phyloP scores from a whole-genome alignment of 2,329 filamentous ascomycete species.

The Neocucurbitaria cava region DNA sequence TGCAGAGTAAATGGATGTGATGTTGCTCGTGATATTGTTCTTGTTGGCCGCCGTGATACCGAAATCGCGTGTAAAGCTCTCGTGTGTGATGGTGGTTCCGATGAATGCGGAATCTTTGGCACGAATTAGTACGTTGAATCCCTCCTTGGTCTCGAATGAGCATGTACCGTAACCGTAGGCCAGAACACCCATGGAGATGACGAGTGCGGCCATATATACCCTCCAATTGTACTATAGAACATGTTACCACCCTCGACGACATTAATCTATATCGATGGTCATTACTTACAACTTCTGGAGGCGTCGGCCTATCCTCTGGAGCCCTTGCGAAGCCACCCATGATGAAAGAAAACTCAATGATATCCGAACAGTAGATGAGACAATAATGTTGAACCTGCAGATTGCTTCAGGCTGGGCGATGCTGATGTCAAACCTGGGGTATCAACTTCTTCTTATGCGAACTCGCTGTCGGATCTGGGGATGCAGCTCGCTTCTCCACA shows the following conservation, averaged over 20 bases:
- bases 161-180: slow-evolving; percentile 51
- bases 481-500: slow-evolving; percentile 27
- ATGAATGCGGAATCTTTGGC: slow-evolving; percentile 59
- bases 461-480: not conserved
- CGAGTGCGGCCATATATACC: slow-evolving; percentile 56
- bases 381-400: slow-evolving; percentile 2
- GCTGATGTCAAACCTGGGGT: slow-evolving; percentile 32
- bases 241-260: slow-evolving; percentile 7
- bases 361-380: slow-evolving; percentile 3
- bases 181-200: slow-evolving; percentile 56
- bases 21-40: slow-evolving; percentile 54
- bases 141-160: no score
- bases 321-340: slow-evolving; percentile 54
- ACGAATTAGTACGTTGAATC: no score
- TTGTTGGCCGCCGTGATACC: slow-evolving; percentile 40
- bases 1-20: slow-evolving; percentile 58
- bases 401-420: slow-evolving; percentile 4
- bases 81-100: slow-evolving; percentile 61
- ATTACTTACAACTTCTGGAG: slow-evolving; percentile 56
- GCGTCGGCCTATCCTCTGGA: slow-evolving; percentile 63
- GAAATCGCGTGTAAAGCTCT: slow-evolving; percentile 58
- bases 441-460: slow-evolving; percentile 26
- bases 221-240: slow-evolving; percentile 56
- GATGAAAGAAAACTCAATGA: slow-evolving; percentile 9
- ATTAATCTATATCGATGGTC: not conserved